Evolutionary conservation across 129 eudicot genomes (phyloP).

Genomic region (Arctium lappa): DNA sequence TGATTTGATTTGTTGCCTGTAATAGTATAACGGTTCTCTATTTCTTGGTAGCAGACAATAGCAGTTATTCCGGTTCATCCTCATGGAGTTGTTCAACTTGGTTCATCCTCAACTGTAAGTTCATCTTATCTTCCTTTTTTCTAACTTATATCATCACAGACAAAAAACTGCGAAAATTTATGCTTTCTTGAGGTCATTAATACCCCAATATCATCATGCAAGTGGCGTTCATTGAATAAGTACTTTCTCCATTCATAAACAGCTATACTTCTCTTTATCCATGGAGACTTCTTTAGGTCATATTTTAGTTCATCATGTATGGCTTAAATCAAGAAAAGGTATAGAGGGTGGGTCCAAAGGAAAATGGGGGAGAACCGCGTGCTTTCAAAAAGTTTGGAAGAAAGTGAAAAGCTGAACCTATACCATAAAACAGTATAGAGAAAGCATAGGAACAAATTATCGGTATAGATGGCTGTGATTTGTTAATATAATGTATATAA

Average conservation of each 20-base stretch:
- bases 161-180: neutral
- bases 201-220: neutral
- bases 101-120: conserved; percentile 72
- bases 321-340: too few species aligned
- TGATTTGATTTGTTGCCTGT: neutral
- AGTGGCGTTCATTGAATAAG: too few species aligned
- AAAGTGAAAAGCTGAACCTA: too few species aligned
- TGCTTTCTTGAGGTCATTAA: neutral
- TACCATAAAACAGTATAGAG: too few species aligned
- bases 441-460: neutral
- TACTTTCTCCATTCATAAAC: too few species aligned
- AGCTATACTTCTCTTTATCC: too few species aligned
- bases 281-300: too few species aligned
- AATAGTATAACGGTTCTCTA: neutral
- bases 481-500: neutral
- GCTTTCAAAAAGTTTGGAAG: too few species aligned
- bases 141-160: neutral
- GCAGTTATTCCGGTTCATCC: conserved; percentile 86
- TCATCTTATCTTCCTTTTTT: conserved; percentile 13
- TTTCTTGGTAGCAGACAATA: conserved; percentile 58
- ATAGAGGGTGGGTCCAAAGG: too few species aligned
- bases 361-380: too few species aligned
- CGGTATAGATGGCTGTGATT: neutral
- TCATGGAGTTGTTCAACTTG: conserved; percentile 93
- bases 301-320: too few species aligned